Evolutionary conservation across 1,284 basidiomycete species (phyloP), one percentile per base, ranked within the genome.

Genomic region (Anthracocystis panici-leucophaei): DNA sequence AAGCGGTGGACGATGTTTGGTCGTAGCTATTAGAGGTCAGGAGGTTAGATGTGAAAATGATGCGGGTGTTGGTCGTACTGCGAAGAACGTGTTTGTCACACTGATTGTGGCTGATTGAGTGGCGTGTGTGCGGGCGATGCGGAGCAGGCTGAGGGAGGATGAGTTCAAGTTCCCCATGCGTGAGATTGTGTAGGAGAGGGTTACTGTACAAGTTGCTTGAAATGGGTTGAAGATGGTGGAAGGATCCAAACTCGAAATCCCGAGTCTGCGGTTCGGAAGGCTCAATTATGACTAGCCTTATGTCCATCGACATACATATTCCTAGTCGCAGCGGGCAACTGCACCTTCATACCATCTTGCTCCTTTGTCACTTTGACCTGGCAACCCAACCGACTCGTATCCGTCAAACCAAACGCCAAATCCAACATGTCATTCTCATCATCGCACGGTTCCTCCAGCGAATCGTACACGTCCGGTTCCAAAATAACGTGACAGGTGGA

Each of bases 401-500:
- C 96, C 1, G 95, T 97, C 65, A 99, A 88, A 0, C 94, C 96
- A 79, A 98, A 99, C 1, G 96, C 97, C 88, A 99, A 92, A 86
- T 99, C 96, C 42, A 99, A 89, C 95, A 98, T 98, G 57, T 85
- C 85, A 50, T 86, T 97, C 87, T 99, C 96, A 84, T 99, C 96
- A 78, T 99, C 96, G 65, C 93, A 92, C 1, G 96, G 94, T 82
- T 97, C 95, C 2, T 93, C 91, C 2, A 97, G 88, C 52, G 89
- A 83, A 85, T 97, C 93, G 84, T 94, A 98, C 66, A 91, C 88
- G 78, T 94, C 91, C 11, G 90, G 90, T 52, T 91, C 89, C 48
- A 98, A 89, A 62, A 98, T 94, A 65, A 98, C 91, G 85, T 99
- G 96, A 85, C 97, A 99, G 41, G 97, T 99, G 29, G 95, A 98